A percentile compares a stretch with the other conserved stretches of the same genome.
phyloP scores from a whole-genome alignment of 805 yeast species.

The Brettanomyces sp. region DNA sequence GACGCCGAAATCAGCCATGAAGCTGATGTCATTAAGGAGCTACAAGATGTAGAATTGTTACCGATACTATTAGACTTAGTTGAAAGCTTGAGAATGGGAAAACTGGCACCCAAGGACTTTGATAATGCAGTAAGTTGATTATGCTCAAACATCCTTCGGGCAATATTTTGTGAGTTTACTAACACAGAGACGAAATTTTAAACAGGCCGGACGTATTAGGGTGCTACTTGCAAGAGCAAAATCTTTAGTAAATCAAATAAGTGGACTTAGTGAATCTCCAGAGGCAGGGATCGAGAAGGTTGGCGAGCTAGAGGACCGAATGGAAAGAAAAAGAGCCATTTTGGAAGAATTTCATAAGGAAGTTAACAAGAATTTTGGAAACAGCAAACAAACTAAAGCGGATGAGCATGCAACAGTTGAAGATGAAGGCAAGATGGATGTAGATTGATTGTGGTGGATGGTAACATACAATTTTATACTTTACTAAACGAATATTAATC shows the following conservation, averaged over 20 bases:
- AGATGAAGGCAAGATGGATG: background rate
- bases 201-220: slow-evolving; percentile 34
- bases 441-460: background rate
- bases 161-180: background rate
- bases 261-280: slow-evolving; percentile 35
- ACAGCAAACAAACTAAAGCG: background rate
- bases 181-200: background rate
- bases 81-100: slow-evolving; percentile 30
- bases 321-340: slow-evolving; percentile 18
- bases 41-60: slow-evolving; percentile 27
- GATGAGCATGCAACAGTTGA: background rate
- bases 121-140: slow-evolving; percentile 28
- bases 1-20: slow-evolving; percentile 14
- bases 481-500: too few species aligned
- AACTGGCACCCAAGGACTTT: slow-evolving; percentile 32
- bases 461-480: too few species aligned
- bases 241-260: slow-evolving; percentile 29
- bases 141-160: background rate
- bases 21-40: slow-evolving; percentile 19
- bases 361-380: background rate
- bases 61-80: slow-evolving; percentile 32
- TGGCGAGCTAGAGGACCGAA: slow-evolving; percentile 25
- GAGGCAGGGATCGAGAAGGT: slow-evolving; percentile 27
- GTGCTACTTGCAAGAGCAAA: slow-evolving; percentile 30
- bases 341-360: slow-evolving; percentile 11